A percentile compares a stretch with the other conserved stretches of the same genome.
Evolutionary conservation across 306 rosid genomes (phyloP).

Genomic region (Glycine soja): DNA sequence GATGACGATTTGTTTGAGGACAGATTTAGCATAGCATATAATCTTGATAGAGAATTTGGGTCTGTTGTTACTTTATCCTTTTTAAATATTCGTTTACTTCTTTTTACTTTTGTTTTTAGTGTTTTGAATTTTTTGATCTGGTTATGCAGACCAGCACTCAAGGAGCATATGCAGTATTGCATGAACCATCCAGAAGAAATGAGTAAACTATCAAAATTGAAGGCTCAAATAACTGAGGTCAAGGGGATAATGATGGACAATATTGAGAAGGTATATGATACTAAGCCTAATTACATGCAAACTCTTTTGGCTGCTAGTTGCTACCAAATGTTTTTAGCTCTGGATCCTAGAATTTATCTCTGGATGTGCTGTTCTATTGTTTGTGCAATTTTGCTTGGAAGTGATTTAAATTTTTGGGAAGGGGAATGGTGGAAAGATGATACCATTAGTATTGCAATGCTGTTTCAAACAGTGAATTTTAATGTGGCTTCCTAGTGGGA

Average conservation of each 20-base stretch:
- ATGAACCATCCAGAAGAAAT: slow-evolving; percentile 94
- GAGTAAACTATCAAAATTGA: slow-evolving; percentile 89
- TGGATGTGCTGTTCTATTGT: no score
- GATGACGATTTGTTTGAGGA: slow-evolving; percentile 89
- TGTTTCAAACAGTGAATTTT: slow-evolving; percentile 36
- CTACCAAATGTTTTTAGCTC: no score
- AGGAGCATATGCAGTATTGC: slow-evolving; percentile 98
- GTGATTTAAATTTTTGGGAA: slow-evolving; percentile 25
- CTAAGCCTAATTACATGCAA: neutral
- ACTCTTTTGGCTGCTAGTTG: no score
- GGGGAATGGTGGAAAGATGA: neutral
- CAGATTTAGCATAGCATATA: slow-evolving; percentile 86
- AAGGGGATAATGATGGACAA: slow-evolving; percentile 97
- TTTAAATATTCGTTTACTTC: slow-evolving; percentile 25
- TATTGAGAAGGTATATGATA: slow-evolving; percentile 79
- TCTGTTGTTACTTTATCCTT: slow-evolving; percentile 46
- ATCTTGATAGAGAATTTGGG: slow-evolving; percentile 98
- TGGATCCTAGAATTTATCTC: no score
- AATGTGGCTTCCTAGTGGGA: slow-evolving; percentile 2
- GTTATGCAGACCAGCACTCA: slow-evolving; percentile 75
- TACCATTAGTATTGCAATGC: slow-evolving; percentile 18
- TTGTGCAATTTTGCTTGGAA: slow-evolving; percentile 15
- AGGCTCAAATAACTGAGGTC: slow-evolving; percentile 97
- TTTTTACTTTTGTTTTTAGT: slow-evolving; percentile 24
- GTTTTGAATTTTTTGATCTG: slow-evolving; percentile 18